Base-by-base conservation (phyloP, 2,329 filamentous ascomycete genomes). In the Celoporthe dispersa region DNA sequence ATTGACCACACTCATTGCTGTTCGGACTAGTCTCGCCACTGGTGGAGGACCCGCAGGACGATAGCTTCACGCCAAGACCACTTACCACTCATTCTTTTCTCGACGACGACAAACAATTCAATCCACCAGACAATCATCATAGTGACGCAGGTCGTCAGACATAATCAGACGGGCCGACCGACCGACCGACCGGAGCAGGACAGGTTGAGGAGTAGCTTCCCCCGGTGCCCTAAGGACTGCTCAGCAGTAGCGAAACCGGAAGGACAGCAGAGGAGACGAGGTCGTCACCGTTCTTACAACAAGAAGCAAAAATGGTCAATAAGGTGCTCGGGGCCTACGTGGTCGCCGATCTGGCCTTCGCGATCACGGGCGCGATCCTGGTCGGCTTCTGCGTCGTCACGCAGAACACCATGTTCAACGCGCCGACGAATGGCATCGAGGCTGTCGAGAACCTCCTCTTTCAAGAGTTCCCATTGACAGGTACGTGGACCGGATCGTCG, bases 301-400 rank as follows among this genome's bases (percentile, higher is more conserved):
- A 48, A 67, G 68, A 60, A 28, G 51, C 74, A 79, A 74, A 74
- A 62, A 89, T 88, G 86, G 82, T 81, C 70, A 88, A 86, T 82
- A 87, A 85, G 74, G 81, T 89, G 72, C 83, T 87, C 71, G 73
- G 83, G 73, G 79, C 84, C 73, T 86, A 86, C 70, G 76, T 87
- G 73, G 78, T 77, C 73, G 78, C 81, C 76, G 85, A 87, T 76
- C 72, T 80, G 68, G 77, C 88, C 74, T 88, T 89, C 78, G 81
- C 86, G 73, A 76, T 80, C 68, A 85, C 85, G 71, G 87, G 87
- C 68, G 81, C 84, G 74, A 78, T 89, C 76, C 83, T 86, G 77
- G 79, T 89, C 71, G 86, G 81, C 69, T 88, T 88, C 78, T 85
- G 82, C 67, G 77, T 88, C 77, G 80, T 88, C 74, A 85, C 86